These are phyloP conservation scores for Naganishia cerealis DNA, from an alignment of 1,284 basidiomycete genomes.

Conservation along the genomic window DNA sequence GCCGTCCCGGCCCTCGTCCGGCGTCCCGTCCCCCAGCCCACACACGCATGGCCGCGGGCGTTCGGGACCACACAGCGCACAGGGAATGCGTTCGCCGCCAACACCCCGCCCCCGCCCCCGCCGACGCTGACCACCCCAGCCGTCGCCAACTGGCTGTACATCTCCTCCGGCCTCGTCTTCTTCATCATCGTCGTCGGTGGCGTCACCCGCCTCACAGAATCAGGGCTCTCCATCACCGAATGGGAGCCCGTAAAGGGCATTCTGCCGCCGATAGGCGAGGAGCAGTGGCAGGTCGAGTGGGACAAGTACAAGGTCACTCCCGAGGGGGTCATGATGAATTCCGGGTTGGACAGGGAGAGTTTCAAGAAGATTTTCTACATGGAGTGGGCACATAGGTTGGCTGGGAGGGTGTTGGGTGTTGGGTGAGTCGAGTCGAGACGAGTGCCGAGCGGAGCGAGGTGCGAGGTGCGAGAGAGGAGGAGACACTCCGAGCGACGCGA, in stretches of 20 bases:
- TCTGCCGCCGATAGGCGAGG: slow-evolving; percentile 73
- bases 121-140: slow-evolving; percentile 70
- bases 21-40: too few relatives aligned
- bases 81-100: too few relatives aligned
- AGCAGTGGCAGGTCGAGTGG: slow-evolving; percentile 86
- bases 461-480: not conserved
- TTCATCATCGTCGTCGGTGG: slow-evolving; percentile 93
- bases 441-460: not conserved
- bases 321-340: slow-evolving; percentile 89
- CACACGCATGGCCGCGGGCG: too few relatives aligned
- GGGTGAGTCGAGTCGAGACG: slow-evolving; percentile 40
- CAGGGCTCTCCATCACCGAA: slow-evolving; percentile 95
- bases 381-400: slow-evolving; percentile 96
- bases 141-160: slow-evolving; percentile 75
- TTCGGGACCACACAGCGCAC: too few relatives aligned
- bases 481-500: too few relatives aligned
- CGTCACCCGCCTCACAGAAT: slow-evolving; percentile 94
- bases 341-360: slow-evolving; percentile 78
- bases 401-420: slow-evolving; percentile 86
- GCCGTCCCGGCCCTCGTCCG: too few relatives aligned
- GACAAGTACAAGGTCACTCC: slow-evolving; percentile 93
- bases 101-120: slow-evolving; percentile 52
- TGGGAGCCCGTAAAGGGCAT: slow-evolving; percentile 93
- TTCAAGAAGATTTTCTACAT: slow-evolving; percentile 98
- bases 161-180: slow-evolving; percentile 80